Conservation (phyloP, 441 rosid species). For the Adansonia rubrostipa region DNA sequence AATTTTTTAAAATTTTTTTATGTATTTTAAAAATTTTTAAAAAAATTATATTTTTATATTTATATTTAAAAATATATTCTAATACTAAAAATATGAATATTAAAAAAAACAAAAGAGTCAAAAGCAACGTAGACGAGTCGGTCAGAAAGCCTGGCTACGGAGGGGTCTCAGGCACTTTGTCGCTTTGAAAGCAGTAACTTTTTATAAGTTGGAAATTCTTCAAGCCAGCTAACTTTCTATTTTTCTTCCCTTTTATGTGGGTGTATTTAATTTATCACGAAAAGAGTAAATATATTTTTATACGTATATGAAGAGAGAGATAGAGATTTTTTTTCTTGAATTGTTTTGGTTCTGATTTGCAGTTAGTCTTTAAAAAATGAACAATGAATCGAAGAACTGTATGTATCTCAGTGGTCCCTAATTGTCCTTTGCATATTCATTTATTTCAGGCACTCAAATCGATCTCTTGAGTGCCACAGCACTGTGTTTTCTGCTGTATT, state of each 20-base stretch:
- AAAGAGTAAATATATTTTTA: neutral
- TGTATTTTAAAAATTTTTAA: no score
- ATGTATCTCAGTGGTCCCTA: constrained; percentile 14
- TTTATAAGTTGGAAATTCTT: neutral
- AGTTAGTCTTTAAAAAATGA: neutral
- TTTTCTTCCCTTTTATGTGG: neutral
- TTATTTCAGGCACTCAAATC: neutral
- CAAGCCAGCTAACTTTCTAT: neutral
- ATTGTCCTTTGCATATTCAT: neutral
- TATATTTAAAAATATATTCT: no score
- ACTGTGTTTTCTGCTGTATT: neutral
- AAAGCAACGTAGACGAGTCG: no score
- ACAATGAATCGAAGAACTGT: neutral
- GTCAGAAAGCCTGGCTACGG: no score
- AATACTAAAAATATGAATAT: no score
- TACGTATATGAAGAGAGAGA: no score
- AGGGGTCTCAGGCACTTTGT: no score
- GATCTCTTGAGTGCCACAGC: neutral
- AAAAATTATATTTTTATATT: no score
- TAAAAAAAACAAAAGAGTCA: no score
- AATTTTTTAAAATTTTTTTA: no score
- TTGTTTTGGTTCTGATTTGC: neutral
- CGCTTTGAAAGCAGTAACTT: neutral
- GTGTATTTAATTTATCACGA: neutral
- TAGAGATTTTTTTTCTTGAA: neutral